Conservation (phyloP, 1,284 basidiomycete species). For the Cryptococcus deneoformans region DNA sequence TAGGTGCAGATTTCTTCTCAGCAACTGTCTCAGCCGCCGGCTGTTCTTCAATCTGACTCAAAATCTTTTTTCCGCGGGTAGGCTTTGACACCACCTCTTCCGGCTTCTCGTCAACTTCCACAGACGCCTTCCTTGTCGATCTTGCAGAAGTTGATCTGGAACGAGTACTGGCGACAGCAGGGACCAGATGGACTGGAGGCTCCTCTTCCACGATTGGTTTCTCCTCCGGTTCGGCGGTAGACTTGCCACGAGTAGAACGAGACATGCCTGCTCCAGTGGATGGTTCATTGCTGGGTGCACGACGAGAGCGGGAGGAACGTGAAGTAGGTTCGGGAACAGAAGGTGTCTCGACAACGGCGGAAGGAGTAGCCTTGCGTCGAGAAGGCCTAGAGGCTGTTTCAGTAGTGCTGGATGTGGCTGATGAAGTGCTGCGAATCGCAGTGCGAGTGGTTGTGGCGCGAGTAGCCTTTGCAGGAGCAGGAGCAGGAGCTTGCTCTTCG, state of each 20-base stretch:
- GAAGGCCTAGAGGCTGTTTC: not conserved
- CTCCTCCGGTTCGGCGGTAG: slow-evolving; percentile 13
- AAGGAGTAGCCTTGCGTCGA: not conserved
- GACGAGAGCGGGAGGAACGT: slow-evolving; percentile 3
- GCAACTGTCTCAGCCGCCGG: not conserved
- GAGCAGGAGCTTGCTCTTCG: not conserved
- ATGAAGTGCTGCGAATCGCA: not conserved
- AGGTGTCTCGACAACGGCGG: not conserved
- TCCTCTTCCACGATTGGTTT: not conserved
- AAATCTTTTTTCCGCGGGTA: slow-evolving; percentile 8
- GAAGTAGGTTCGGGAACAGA: slow-evolving; percentile 1
- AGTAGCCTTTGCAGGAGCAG: not conserved
- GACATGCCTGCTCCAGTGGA: slow-evolving; percentile 1
- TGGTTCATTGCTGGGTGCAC: slow-evolving; percentile 1
- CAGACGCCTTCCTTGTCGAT: slow-evolving; percentile 1
- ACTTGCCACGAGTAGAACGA: slow-evolving; percentile 9
- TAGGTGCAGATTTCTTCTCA: slow-evolving; percentile 5
- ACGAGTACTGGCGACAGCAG: not conserved
- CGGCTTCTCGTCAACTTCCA: not conserved
- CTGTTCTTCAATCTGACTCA: slow-evolving; percentile 15
- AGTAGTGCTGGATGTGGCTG: not conserved
- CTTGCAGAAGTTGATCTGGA: slow-evolving; percentile 6
- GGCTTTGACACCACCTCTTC: slow-evolving; percentile 4
- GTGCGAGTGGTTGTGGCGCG: too few species aligned
- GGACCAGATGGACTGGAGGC: not conserved